Evolutionary conservation across 2,329 filamentous ascomycete genomes (phyloP).

Genomic region (Xylariaceae sp.): DNA sequence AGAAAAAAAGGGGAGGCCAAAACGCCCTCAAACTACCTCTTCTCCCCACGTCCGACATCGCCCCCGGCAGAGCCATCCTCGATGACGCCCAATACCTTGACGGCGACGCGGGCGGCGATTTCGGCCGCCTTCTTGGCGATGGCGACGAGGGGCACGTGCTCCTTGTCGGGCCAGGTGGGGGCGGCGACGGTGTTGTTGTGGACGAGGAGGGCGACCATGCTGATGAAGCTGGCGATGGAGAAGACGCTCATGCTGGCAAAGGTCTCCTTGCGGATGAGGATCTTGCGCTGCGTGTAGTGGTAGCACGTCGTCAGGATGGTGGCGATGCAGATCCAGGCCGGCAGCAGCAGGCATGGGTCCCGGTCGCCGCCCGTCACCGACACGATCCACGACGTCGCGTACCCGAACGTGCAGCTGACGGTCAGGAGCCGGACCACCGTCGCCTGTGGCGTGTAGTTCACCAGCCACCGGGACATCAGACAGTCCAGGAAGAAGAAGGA

Average conservation of each 20-base stretch:
- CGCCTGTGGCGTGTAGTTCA: slow-evolving; percentile 76
- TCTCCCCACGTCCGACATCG: not conserved
- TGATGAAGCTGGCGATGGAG: slow-evolving; percentile 70
- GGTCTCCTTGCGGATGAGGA: slow-evolving; percentile 75
- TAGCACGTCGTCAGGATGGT: slow-evolving; percentile 69
- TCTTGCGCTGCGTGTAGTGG: slow-evolving; percentile 71
- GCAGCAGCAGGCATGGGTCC: slow-evolving; percentile 65
- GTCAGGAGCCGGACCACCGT: slow-evolving; percentile 75
- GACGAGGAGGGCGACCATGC: slow-evolving; percentile 62
- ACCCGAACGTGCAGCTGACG: slow-evolving; percentile 68
- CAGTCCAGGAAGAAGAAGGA: slow-evolving; percentile 82
- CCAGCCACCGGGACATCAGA: slow-evolving; percentile 79
- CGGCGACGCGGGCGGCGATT: slow-evolving; percentile 19
- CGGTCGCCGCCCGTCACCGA: slow-evolving; percentile 64
- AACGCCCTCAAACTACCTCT: too few relatives aligned
- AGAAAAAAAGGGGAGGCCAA: too few relatives aligned
- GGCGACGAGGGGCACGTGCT: slow-evolving; percentile 31
- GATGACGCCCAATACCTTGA: slow-evolving; percentile 27
- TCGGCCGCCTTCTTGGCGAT: slow-evolving; percentile 19
- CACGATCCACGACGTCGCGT: slow-evolving; percentile 67
- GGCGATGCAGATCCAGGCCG: slow-evolving; percentile 73
- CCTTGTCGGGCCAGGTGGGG: slow-evolving; percentile 52
- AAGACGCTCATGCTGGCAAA: slow-evolving; percentile 72
- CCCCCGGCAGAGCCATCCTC: slow-evolving; percentile 13
- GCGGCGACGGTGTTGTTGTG: slow-evolving; percentile 56